These are phyloP conservation scores for Cyberlindnera bimundalis DNA, from an alignment of 805 yeast species.

Conservation along the genomic window DNA sequence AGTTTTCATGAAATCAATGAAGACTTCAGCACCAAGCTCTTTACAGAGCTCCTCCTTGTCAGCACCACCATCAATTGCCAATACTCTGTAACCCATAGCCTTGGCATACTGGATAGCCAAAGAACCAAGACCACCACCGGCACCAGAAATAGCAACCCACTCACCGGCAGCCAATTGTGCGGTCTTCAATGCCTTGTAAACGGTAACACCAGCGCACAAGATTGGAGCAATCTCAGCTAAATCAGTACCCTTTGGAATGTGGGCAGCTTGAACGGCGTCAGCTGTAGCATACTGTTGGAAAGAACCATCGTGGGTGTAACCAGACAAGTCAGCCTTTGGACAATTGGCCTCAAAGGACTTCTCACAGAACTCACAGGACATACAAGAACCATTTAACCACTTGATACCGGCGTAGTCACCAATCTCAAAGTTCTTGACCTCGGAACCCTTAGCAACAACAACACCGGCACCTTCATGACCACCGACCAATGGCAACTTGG, in stretches of 20 bases:
- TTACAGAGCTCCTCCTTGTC: conserved; percentile 55
- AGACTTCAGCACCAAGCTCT: conserved; percentile 61
- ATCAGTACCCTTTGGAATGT: conserved; percentile 52
- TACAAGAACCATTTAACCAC: conserved; percentile 67
- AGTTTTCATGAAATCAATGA: conserved; percentile 49
- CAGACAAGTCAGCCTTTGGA: conserved; percentile 64
- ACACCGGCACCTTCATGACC: conserved; percentile 77
- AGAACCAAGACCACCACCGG: conserved; percentile 80
- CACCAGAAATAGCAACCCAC: conserved; percentile 75
- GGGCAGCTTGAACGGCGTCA: conserved; percentile 61
- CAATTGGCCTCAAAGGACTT: conserved; percentile 61
- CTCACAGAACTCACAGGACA: conserved; percentile 62
- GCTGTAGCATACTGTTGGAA: conserved; percentile 66
- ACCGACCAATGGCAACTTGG: conserved; percentile 62
- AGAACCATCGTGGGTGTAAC: conserved; percentile 54
- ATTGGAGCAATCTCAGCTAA: conserved; percentile 57
- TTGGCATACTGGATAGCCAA: conserved; percentile 72
- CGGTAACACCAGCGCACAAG: conserved; percentile 47
- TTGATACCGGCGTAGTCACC: conserved; percentile 69
- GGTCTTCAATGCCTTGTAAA: conserved; percentile 63
- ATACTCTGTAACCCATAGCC: conserved; percentile 70
- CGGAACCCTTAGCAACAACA: conserved; percentile 59
- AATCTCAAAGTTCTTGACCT: conserved; percentile 55
- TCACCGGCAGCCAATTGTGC: conserved; percentile 59
- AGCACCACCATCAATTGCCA: conserved; percentile 73